Evolutionary conservation across 305 asterid species (phyloP).

Genomic region (Ilex paraguariensis): DNA sequence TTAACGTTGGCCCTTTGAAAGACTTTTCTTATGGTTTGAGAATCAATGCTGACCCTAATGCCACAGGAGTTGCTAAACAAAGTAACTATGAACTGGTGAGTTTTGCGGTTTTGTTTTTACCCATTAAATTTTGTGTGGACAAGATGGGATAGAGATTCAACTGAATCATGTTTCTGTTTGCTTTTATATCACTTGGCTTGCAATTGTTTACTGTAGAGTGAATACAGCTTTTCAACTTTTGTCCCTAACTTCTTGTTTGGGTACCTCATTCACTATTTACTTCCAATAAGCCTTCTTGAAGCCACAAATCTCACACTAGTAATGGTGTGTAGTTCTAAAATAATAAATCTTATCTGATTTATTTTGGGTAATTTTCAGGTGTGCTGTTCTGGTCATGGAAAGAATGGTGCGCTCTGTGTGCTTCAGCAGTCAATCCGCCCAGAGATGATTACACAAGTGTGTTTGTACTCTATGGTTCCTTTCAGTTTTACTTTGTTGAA

Average conservation of each 20-base stretch:
- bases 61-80: constrained; percentile 80
- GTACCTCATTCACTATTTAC: too few species aligned
- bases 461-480: constrained; percentile 17
- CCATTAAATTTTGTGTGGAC: constrained; percentile 9
- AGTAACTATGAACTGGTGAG: constrained; percentile 95
- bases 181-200: constrained; percentile 8
- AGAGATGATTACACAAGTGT: constrained; percentile 85
- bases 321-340: neutral
- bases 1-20: constrained; percentile 89
- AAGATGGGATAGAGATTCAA: constrained; percentile 3
- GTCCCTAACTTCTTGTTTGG: neutral
- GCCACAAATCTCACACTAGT: too few species aligned
- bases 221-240: constrained; percentile 11
- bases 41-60: constrained; percentile 79
- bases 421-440: constrained; percentile 97
- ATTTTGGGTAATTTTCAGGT: constrained; percentile 51
- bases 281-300: too few species aligned
- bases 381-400: constrained; percentile 99
- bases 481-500: neutral
- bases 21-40: constrained; percentile 93
- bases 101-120: constrained; percentile 16
- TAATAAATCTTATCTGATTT: constrained; percentile 5
- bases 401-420: constrained; percentile 87
- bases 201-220: constrained; percentile 7
- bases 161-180: constrained; percentile 11